Base-by-base conservation (phyloP, 2,329 filamentous ascomycete genomes). In the Phaeophleospora eucalypticola region DNA sequence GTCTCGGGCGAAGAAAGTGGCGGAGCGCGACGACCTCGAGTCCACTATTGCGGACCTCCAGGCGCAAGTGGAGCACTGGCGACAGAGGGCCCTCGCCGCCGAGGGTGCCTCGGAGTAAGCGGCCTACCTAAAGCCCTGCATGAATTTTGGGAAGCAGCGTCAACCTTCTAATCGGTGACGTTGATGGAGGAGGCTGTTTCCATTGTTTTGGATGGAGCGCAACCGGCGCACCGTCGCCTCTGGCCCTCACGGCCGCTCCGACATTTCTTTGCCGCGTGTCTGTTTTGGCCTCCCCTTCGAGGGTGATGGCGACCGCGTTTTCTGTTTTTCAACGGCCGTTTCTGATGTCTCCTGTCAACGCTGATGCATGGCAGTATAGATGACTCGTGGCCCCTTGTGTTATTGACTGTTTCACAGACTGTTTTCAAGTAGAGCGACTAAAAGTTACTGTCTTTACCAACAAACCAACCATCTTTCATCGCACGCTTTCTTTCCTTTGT, bases 1-100 rank as follows among this genome's bases (percentile, higher is more conserved):
- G 73, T 95, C 89, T 49, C 84, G 91, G 43, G 84, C 89, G 63
- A 84, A 89, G 57, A 95, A 95, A 74, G 82, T 87, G 47, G 78
- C 85, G 65, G 80, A 84, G 58, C 76, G 91, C 51, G 83, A 87
- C 46, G 80, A 83, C 48, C 76, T 95, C 37, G 86, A 94, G 72
- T 78, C 78, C 33, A 76, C 80, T 61, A 89, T 95, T 61, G 66
- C 68, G 52, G 69, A 69, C 54, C 69, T 71, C 58, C 67, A 72
- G 60, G 65, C 57, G 35, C 64, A 70, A 57, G 63, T 70, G 42
- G 64, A 60, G 42, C 54, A 52, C 51, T 60, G 58, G 58, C 59
- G 62, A 56, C 53, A 57, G 48, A 62, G 59, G 54, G 53, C 50
- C 7, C 35, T 54, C 34, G 54, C 50, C 21, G 44, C 47, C 36